Conservation (phyloP, 345 rosid species). For the Chamaenerion angustifolium region DNA sequence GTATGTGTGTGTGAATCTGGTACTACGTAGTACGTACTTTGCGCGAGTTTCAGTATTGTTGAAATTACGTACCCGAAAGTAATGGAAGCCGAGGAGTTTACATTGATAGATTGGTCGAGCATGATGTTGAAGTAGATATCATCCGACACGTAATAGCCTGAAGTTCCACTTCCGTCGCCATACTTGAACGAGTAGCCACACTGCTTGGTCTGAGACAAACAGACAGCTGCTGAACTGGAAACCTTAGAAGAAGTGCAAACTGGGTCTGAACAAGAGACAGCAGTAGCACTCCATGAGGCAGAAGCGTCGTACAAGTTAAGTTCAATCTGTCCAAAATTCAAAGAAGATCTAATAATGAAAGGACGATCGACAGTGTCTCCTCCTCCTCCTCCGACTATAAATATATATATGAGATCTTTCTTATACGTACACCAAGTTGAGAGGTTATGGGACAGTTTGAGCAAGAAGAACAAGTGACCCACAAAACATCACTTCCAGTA, state of each 20-base stretch:
- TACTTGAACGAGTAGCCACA: conserved; percentile 73
- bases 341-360: conserved; percentile 5
- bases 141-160: conserved; percentile 72
- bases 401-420: neutral
- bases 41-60: conserved; percentile 9
- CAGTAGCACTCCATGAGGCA: conserved; percentile 46
- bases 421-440: conserved; percentile 57
- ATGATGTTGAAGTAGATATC: conserved; percentile 52
- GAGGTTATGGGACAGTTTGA: conserved; percentile 62
- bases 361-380: too few species aligned
- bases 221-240: conserved; percentile 46
- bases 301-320: conserved; percentile 56
- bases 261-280: conserved; percentile 33
- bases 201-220: conserved; percentile 40
- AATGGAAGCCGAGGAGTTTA: conserved; percentile 66
- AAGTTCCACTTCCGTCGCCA: conserved; percentile 89
- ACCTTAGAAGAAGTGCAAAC: conserved; percentile 15
- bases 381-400: too few species aligned
- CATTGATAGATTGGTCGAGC: conserved; percentile 41
- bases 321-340: conserved; percentile 30
- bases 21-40: too few species aligned
- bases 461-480: conserved; percentile 78
- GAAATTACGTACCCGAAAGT: conserved; percentile 56
- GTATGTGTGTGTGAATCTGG: too few species aligned
- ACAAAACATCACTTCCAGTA: conserved; percentile 85